A percentile compares a stretch with the other conserved stretches of the same genome.
phyloP scores from a whole-genome alignment of 2,329 filamentous ascomycete genomes.

The Colletotrichum tropicale region DNA sequence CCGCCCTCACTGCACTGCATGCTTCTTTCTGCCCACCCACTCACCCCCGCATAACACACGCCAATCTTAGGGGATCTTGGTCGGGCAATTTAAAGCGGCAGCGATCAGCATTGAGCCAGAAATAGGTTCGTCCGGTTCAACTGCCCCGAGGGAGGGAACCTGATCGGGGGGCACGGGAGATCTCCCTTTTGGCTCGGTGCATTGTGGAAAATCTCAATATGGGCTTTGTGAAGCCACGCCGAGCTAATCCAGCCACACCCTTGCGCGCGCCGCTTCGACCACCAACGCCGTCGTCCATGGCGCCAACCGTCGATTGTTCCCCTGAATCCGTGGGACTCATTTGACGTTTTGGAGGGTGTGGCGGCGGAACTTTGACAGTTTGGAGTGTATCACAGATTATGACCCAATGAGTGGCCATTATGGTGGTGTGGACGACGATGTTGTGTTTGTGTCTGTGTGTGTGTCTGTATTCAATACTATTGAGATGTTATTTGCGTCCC shows the following conservation, averaged over 20 bases:
- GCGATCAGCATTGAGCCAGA: conserved; percentile 17
- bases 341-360: neutral
- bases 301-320: neutral
- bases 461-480: neutral
- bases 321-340: neutral
- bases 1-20: neutral
- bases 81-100: conserved; percentile 12
- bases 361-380: neutral
- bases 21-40: neutral
- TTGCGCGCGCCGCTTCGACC: neutral
- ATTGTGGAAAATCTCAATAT: neutral
- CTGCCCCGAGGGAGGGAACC: neutral
- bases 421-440: neutral
- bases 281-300: neutral
- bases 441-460: neutral
- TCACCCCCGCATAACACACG: neutral
- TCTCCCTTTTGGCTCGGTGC: neutral
- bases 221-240: neutral
- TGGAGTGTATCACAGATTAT: neutral
- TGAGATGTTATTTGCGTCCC: neutral
- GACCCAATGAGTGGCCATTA: neutral
- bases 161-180: conserved; percentile 7
- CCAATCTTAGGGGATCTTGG: neutral
- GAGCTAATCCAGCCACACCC: neutral
- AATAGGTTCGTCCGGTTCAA: conserved; percentile 7